A percentile compares a stretch with the other conserved stretches of the same genome.
phyloP scores from a whole-genome alignment of 1,139 yeast species.

The Hyphopichia wangnamkhiaoensis region DNA sequence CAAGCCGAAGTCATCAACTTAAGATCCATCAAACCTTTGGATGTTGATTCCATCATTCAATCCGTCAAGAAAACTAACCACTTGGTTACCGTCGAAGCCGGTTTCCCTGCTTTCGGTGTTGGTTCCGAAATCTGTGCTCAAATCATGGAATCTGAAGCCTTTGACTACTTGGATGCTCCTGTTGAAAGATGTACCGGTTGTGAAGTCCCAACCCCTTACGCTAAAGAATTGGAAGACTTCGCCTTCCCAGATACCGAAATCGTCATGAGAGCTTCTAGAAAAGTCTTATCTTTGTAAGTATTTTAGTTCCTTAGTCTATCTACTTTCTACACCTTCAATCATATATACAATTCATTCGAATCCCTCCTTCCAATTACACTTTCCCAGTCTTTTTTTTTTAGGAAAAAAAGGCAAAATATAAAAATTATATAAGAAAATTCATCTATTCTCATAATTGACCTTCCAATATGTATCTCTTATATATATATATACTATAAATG shows the following conservation, averaged over 20 bases:
- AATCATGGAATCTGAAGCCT: constrained; percentile 97
- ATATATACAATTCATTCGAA: not conserved
- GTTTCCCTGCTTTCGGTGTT: constrained; percentile 98
- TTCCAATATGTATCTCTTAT: not conserved
- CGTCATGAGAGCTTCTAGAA: constrained; percentile 87
- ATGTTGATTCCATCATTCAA: constrained; percentile 78
- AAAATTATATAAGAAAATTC: too few relatives aligned
- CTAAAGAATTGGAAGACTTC: constrained; percentile 92
- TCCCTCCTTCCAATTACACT: constrained; percentile 3
- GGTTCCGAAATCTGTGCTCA: constrained; percentile 98
- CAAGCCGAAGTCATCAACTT: constrained; percentile 92
- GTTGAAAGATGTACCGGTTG: constrained; percentile 99
- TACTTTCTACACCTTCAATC: not conserved
- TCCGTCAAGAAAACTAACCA: constrained; percentile 97
- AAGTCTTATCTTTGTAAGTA: constrained; percentile 70
- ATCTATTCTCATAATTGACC: too few relatives aligned
- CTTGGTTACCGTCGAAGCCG: constrained; percentile 93
- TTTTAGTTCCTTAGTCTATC: too few relatives aligned
- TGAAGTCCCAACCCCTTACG: constrained; percentile 99
- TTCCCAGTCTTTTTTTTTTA: too few relatives aligned
- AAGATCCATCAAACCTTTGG: constrained; percentile 97
- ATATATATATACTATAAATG: not conserved
- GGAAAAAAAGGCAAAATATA: too few relatives aligned
- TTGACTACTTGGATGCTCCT: constrained; percentile 98
- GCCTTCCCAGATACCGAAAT: constrained; percentile 98